Percentiles rank a stretch among this genome's conserved stretches.
Conservation (phyloP, 2,329 filamentous ascomycete species). For the Chrysoporthe deuterocubensis region DNA sequence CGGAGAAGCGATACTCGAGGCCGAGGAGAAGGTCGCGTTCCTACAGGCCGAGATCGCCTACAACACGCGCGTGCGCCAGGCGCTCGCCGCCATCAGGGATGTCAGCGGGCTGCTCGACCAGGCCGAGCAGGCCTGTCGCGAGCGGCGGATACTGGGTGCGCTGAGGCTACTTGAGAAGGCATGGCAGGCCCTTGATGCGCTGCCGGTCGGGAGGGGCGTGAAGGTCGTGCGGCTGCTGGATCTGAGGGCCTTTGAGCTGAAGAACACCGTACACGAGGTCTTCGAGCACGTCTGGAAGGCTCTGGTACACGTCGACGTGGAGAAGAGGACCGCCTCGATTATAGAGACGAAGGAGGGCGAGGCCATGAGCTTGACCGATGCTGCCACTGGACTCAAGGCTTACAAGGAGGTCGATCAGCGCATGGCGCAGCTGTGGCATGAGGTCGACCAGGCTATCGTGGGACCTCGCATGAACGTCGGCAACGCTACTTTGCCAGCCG, state of each 20-base stretch:
- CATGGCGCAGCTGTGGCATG: slow-evolving; percentile 64
- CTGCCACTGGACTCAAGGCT: slow-evolving; percentile 58
- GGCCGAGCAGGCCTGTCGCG: slow-evolving; percentile 61
- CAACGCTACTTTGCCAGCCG: slow-evolving; percentile 39
- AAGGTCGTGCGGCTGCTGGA: slow-evolving; percentile 69
- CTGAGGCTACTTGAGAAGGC: slow-evolving; percentile 61
- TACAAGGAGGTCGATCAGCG: slow-evolving; percentile 66
- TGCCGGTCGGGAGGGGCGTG: slow-evolving; percentile 65
- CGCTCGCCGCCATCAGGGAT: slow-evolving; percentile 55
- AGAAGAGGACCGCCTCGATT: slow-evolving; percentile 60
- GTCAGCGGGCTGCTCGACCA: slow-evolving; percentile 66
- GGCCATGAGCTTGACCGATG: slow-evolving; percentile 57
- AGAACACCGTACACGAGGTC: slow-evolving; percentile 66
- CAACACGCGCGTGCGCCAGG: slow-evolving; percentile 58
- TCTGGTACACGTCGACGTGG: slow-evolving; percentile 65
- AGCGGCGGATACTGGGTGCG: slow-evolving; percentile 60
- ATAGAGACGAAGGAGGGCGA: slow-evolving; percentile 54
- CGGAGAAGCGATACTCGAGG: slow-evolving; percentile 56
- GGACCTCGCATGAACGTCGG: slow-evolving; percentile 59
- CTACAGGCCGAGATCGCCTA: slow-evolving; percentile 62
- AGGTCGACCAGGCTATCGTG: slow-evolving; percentile 65
- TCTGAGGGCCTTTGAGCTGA: slow-evolving; percentile 67
- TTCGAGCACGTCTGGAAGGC: slow-evolving; percentile 73
- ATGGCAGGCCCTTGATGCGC: slow-evolving; percentile 59
- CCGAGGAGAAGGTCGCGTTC: slow-evolving; percentile 60